phyloP scores from a whole-genome alignment of 108 stramenopile genomes.

The Craspedostauros australis region DNA sequence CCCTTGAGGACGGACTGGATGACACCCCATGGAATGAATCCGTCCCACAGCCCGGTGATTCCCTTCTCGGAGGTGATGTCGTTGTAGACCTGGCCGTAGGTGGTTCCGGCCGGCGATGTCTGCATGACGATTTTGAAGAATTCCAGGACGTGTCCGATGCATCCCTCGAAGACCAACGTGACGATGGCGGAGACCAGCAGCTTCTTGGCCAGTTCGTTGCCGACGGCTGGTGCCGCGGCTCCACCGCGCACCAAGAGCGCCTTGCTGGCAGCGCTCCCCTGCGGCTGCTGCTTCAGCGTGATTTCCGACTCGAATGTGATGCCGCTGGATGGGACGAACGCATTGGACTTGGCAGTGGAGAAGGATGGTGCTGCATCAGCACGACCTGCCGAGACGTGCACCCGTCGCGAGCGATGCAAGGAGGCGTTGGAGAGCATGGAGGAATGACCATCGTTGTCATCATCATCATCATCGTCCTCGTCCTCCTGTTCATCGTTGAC shows the following conservation, averaged over 20 bases:
- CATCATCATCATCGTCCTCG: slow-evolving; percentile 50
- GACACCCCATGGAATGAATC: slow-evolving; percentile 66
- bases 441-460: slow-evolving; percentile 49
- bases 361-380: background rate
- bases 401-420: slow-evolving; percentile 20
- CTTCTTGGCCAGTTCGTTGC: slow-evolving; percentile 15
- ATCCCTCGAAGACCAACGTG: slow-evolving; percentile 36
- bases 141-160: slow-evolving; percentile 37
- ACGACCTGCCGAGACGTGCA: too few species aligned
- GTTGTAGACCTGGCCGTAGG: slow-evolving; percentile 18
- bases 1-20: slow-evolving; percentile 50
- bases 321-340: background rate
- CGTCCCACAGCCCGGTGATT: slow-evolving; percentile 53
- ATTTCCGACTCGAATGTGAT: background rate
- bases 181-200: slow-evolving; percentile 37
- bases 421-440: slow-evolving; percentile 53
- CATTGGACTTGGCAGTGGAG: background rate
- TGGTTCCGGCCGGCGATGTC: slow-evolving; percentile 20
- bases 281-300: background rate
- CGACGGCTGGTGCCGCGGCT: background rate
- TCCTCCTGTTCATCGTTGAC: slow-evolving; percentile 18
- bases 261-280: background rate
- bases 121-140: slow-evolving; percentile 55
- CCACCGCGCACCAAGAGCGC: slow-evolving; percentile 7
- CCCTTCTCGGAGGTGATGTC: slow-evolving; percentile 49